Evolutionary conservation across 768 basidiomycete species (phyloP).

Genomic region (Boletus reticulatus): DNA sequence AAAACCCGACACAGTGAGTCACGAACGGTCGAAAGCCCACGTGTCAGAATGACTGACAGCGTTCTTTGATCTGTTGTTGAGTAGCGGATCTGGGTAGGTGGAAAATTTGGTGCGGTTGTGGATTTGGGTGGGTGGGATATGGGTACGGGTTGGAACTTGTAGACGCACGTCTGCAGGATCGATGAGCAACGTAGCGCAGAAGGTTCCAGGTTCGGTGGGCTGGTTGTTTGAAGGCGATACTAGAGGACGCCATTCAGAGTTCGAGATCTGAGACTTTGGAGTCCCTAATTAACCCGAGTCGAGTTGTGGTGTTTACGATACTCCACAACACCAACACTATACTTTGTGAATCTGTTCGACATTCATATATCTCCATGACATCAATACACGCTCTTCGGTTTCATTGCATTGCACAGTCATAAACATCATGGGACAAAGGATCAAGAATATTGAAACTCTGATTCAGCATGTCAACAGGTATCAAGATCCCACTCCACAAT

Average conservation of each 20-base stretch:
- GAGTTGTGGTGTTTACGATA: not conserved
- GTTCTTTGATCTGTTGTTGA: slow-evolving; percentile 51
- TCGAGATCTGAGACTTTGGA: not conserved
- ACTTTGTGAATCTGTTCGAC: not conserved
- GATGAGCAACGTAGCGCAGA: slow-evolving; percentile 1
- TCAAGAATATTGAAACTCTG: not conserved
- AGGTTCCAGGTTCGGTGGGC: slow-evolving; percentile 2
- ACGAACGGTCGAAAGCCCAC: not conserved
- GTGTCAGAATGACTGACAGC: slow-evolving; percentile 43
- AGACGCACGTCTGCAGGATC: slow-evolving; percentile 16
- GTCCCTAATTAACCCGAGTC: not conserved
- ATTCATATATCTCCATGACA: not conserved
- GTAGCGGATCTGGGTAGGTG: slow-evolving; percentile 54
- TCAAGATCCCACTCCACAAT: too few species aligned
- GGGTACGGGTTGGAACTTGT: slow-evolving; percentile 40
- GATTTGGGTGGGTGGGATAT: slow-evolving; percentile 48
- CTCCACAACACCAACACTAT: too few species aligned
- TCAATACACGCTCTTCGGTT: not conserved
- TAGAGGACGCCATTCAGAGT: slow-evolving; percentile 7
- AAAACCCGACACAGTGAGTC: slow-evolving; percentile 1
- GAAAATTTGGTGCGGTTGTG: slow-evolving; percentile 63
- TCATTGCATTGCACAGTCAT: not conserved
- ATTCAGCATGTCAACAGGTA: too few species aligned
- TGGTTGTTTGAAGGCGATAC: slow-evolving; percentile 2
- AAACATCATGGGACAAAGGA: not conserved